A percentile compares a stretch with the other conserved stretches of the same genome.
Evolutionary conservation across 345 rosid genomes (phyloP).

Genomic region (Arabidopsis arenosa): DNA sequence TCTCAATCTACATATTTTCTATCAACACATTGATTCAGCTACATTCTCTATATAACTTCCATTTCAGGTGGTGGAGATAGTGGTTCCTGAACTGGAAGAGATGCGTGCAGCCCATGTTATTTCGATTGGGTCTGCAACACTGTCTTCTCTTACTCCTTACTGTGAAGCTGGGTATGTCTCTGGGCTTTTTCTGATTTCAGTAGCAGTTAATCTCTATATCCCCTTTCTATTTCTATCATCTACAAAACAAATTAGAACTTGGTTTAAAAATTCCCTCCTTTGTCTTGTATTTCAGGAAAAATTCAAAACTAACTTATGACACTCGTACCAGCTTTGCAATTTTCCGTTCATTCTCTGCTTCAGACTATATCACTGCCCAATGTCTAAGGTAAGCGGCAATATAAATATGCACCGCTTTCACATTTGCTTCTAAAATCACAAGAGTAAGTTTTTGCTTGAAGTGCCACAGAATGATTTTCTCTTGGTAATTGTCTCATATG

Average conservation of each 20-base stretch:
- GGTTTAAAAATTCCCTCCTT: constrained; percentile 25
- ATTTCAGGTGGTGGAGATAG: constrained; percentile 72
- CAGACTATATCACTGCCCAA: constrained; percentile 82
- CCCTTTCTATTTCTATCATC: not conserved
- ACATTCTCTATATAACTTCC: constrained; percentile 15
- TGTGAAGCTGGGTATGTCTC: constrained; percentile 69
- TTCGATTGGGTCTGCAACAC: constrained; percentile 67
- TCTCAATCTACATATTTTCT: not conserved
- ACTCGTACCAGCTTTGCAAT: constrained; percentile 69
- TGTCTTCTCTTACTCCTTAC: constrained; percentile 57
- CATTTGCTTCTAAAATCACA: constrained; percentile 4
- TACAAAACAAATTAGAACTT: not conserved
- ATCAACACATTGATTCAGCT: not conserved
- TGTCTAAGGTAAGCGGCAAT: constrained; percentile 62
- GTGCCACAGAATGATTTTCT: not conserved
- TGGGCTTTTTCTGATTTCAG: constrained; percentile 16
- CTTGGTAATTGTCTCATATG: not conserved
- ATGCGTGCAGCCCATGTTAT: constrained; percentile 82
- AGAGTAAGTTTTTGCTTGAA: constrained; percentile 14
- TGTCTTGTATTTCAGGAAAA: constrained; percentile 58
- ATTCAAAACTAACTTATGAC: constrained; percentile 61
- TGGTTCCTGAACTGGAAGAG: constrained; percentile 82
- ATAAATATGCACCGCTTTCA: constrained; percentile 1
- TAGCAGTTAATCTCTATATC: not conserved
- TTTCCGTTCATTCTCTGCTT: constrained; percentile 75